Evolutionary conservation across 768 basidiomycete genomes (phyloP), one percentile per base, ranked within the genome.

Genomic region (Tulasnella sp.): DNA sequence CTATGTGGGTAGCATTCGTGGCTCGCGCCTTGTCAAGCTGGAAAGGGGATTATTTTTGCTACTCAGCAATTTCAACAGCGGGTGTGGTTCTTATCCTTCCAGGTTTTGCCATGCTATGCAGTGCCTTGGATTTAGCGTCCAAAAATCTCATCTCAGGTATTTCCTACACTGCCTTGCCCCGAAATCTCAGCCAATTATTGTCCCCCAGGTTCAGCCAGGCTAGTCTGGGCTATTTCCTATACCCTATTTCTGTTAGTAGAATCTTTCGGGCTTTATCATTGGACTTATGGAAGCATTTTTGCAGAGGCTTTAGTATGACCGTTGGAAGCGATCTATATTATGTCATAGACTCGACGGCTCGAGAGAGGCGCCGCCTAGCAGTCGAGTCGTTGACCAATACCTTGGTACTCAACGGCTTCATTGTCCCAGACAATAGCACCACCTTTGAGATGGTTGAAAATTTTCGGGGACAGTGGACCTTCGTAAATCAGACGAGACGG

Each of bases 31-130:
- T 95, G 29, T 84, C 86, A 53, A 83, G 81, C 56, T 85, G 88
- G 53, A 73, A 74, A 19, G 75, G 72, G 44, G 73, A 79, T 45
- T 72, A 83, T 46, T 93, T 95, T 65, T 95, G 90, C 63, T 95
- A 92, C 62, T 82, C 86, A 3, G 84, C 91, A 2, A 83, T 93
- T 53, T 89, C 89, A 0, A 88, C 86, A 8, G 74, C 87, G 44
- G 81, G 79, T 24, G 86, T 92, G 47, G 84, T 92, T 28, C 78
- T 85, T 32, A 90, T 93, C 55, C 72, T 92, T 37, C 89, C 89
- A 16, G 89, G 86, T 1, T 91, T 82, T 65, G 72, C 86, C 43
- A 83, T 88, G 53, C 63, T 89, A 59, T 85, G 77, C 57, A 84
- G 84, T 59, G 84, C 85, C 20, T 70, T 88, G 56, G 85, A 89